These are phyloP conservation scores for Apiotrichum laibachii DNA, from an alignment of 1,284 basidiomycete genomes.

Conservation along the genomic window DNA sequence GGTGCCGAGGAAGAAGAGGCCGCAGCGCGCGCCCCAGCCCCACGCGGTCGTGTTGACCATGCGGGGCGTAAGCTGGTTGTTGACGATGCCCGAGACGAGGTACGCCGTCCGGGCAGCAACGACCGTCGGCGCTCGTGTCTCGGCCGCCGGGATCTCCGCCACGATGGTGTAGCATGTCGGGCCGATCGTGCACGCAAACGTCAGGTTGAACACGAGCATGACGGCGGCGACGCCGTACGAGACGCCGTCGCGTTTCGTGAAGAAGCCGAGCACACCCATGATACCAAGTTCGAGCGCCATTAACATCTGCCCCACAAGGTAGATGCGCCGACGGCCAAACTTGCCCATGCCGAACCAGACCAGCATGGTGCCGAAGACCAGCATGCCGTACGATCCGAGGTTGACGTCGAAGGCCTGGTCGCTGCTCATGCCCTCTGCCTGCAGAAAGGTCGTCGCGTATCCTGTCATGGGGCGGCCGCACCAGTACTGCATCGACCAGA, in stretches of 20 bases:
- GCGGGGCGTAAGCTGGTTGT: constrained; percentile 43
- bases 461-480: constrained; percentile 9
- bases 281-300: constrained; percentile 21
- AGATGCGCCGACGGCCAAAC: constrained; percentile 32
- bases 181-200: constrained; percentile 31
- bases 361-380: constrained; percentile 5
- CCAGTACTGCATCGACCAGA: constrained; percentile 10
- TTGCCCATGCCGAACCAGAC: constrained; percentile 4
- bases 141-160: constrained; percentile 20
- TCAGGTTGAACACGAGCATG: constrained; percentile 33
- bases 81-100: constrained; percentile 47
- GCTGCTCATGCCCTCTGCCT: constrained; percentile 1
- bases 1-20: constrained; percentile 36
- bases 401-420: constrained; percentile 5
- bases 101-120: constrained; percentile 53
- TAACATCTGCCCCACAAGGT: constrained; percentile 21
- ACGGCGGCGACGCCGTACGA: constrained; percentile 36
- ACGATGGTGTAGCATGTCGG: constrained; percentile 25
- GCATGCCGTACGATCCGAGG: constrained; percentile 3
- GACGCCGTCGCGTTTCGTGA: constrained; percentile 14
- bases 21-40: constrained; percentile 51
- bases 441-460: constrained; percentile 5
- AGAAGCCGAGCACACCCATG: constrained; percentile 37
- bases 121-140: constrained; percentile 51
- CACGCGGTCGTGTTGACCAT: constrained; percentile 53